Base-by-base conservation (phyloP, 148 eudicot genomes). In the Talinum fruticosum region DNA sequence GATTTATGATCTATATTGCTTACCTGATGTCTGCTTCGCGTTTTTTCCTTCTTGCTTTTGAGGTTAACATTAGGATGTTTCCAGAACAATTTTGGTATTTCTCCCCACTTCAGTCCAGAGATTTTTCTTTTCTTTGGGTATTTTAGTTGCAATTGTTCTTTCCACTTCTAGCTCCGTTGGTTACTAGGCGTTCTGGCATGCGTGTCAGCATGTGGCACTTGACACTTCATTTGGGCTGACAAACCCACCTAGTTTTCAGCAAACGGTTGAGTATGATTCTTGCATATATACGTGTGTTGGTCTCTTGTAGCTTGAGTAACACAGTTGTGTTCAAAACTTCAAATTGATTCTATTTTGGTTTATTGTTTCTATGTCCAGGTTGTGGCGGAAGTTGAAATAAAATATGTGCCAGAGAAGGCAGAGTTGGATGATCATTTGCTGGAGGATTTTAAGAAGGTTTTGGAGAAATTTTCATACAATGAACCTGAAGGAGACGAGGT, bases 361-460 rank as follows among this genome's bases (percentile, higher is more conserved):
- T 6, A 19, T 51, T 51, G 5, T 51, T 51, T 51, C 23, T 2
- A 51, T 51, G 4, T 51, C 23, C 81, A 95, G 99, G 86, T 62
- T 66, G 41, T 86, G 71, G 91, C 82, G 79, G 86, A 81, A 29
- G 90, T 91, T 74, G 97, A 91, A 86, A 78, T 91, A 23, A 93
- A 86, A 80, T 96, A 89, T 85, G 87, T 90, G 29, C 92, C 97
- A 38, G 98, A 90, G 69, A 87, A 84, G 76, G 85, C 88, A 1
- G 97, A 91, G 21, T 73, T 93, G 45, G 95, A 93, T 77, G 95
- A 87, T 81, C 80, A 66, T 41, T 79, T 88, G 69, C 86, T 85
- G 69, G 92, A 87, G 69, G 99, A 88, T 71, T 93, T 90, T 80
- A 86, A 87, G 75, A 86, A 84, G 77, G 90, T 96, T 64, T 82